These are phyloP conservation scores for Lachancea thermotolerans DNA, from an alignment of 805 yeast genomes.

Conservation along the genomic window DNA sequence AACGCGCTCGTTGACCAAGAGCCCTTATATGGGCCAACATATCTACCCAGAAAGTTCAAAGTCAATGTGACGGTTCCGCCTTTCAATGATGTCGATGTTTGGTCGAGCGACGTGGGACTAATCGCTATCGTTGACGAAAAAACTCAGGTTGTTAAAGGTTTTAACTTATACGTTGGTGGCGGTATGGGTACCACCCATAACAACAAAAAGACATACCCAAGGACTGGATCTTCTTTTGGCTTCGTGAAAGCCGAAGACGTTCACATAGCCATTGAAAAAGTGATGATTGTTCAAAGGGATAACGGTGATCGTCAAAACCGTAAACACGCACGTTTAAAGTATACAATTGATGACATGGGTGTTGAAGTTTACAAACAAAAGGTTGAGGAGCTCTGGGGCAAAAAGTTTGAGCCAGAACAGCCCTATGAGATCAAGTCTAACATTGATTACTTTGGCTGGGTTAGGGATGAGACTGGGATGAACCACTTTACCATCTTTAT, in stretches of 20 bases:
- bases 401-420: conserved; percentile 60
- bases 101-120: conserved; percentile 90
- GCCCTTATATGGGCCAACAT: conserved; percentile 81
- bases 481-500: conserved; percentile 92
- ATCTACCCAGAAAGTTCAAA: conserved; percentile 93
- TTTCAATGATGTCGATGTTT: conserved; percentile 92
- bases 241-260: conserved; percentile 62
- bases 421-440: conserved; percentile 78
- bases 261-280: conserved; percentile 76
- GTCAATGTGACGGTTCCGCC: conserved; percentile 94
- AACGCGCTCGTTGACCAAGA: conserved; percentile 75
- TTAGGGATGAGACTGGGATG: conserved; percentile 70
- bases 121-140: conserved; percentile 71
- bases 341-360: conserved; percentile 92
- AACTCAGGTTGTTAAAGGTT: conserved; percentile 61
- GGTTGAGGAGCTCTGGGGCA: conserved; percentile 81
- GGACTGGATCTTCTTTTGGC: conserved; percentile 87
- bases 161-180: conserved; percentile 89
- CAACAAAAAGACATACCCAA: conserved; percentile 92
- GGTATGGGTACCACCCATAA: conserved; percentile 99
- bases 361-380: conserved; percentile 70
- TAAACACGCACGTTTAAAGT: conserved; percentile 96
- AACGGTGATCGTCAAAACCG: conserved; percentile 92
- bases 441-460: conserved; percentile 92
- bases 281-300: conserved; percentile 92